Evolutionary conservation across 345 rosid genomes (phyloP), one percentile per base, ranked within the genome.

Genomic region (Streptanthus diversifolius): DNA sequence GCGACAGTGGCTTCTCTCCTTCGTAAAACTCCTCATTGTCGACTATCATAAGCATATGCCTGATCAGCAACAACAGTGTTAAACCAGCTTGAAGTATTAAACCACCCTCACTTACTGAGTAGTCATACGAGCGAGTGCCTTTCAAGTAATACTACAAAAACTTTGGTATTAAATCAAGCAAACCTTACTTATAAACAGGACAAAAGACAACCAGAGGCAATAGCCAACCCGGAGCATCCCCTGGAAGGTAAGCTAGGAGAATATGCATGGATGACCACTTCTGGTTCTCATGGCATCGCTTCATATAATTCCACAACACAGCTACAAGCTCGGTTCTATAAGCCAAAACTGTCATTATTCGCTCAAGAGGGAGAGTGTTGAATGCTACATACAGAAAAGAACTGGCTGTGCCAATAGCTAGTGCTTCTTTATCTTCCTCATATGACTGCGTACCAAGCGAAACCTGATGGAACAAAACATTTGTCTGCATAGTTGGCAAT

Each of bases 11-110:
- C 80, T 87, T 95, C 84, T 90, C 96, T 78, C 86, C 87, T 77
- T 95, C 98, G 70, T 95, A 95, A 70, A 95, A 95, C 83, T 92
- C 99, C 78, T 92, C 99, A 73, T 90, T 95, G 74, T 92, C 98
- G 55, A 88, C 93, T 74, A 92, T 84, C 83, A 66, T 92, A 77
- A 95, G 99, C 99, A 95, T 88, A 82, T 90, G 96, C 96, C 99
- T 95, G 86, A 73, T 73, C 63, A 83, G 76, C 72, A 76, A 77
- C 45, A 30, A 77, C 72, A 61, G 37, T 66, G 58, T 70, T 36
- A 65, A 56, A 43, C 49, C 56, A 19, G 57, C 14, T 63, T 64
- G 33, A 66, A 15, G 39, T 53, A 54, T 44, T 5, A 14, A 44
- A 57, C 33, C 36, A 64, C 43, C 49, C 35, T 72, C 56, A 68